Percentiles rank a stretch among this genome's conserved stretches.
Evolutionary conservation across 805 yeast genomes (phyloP).

Genomic region (Saitoella complicata): DNA sequence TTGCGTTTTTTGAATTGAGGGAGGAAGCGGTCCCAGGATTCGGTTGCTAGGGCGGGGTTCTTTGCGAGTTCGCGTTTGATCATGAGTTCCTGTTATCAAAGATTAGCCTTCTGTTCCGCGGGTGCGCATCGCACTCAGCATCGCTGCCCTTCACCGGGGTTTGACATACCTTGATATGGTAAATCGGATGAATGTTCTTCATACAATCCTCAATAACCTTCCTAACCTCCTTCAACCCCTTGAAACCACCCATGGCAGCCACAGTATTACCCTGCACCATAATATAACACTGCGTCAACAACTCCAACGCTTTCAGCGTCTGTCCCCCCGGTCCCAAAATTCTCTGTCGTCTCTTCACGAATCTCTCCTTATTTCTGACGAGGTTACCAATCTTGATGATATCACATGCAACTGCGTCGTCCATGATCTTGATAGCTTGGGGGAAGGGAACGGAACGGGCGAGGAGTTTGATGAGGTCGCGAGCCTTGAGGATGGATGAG

Average conservation of each 20-base stretch:
- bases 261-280: conserved; percentile 96
- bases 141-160: conserved; percentile 3
- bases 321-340: conserved; percentile 94
- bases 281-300: conserved; percentile 87
- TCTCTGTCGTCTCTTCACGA: conserved; percentile 89
- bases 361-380: conserved; percentile 81
- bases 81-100: conserved; percentile 49
- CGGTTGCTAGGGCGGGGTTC: conserved; percentile 87
- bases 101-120: too few species aligned
- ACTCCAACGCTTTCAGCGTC: conserved; percentile 86
- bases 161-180: conserved; percentile 52
- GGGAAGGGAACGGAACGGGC: conserved; percentile 96
- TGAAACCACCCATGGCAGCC: conserved; percentile 89
- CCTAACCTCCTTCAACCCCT: conserved; percentile 80
- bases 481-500: conserved; percentile 78
- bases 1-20: conserved; percentile 95
- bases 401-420: conserved; percentile 90
- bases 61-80: conserved; percentile 88
- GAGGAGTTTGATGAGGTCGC: conserved; percentile 81
- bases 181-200: conserved; percentile 94
- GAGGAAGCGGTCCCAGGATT: conserved; percentile 91
- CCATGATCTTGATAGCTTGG: conserved; percentile 80
- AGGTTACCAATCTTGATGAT: conserved; percentile 86
- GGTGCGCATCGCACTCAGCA: too few species aligned
- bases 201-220: conserved; percentile 95